phyloP scores from a whole-genome alignment of 768 basidiomycete genomes.

The Galerina sulciceps region DNA sequence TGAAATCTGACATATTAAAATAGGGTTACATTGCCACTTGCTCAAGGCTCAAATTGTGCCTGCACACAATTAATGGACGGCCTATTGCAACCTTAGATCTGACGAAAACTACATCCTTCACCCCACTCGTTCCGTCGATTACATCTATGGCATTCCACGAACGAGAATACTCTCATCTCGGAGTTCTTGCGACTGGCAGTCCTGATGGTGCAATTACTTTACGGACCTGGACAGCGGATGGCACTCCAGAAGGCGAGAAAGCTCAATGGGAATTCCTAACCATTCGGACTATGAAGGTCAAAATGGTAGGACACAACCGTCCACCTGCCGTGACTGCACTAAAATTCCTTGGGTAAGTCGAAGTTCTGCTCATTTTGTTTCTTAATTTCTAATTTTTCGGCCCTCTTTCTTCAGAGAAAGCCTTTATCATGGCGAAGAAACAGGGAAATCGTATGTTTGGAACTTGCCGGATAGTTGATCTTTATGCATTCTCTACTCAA shows the following conservation, averaged over 20 bases:
- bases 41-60: slow-evolving; percentile 67
- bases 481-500: background rate
- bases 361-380: background rate
- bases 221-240: slow-evolving; percentile 85
- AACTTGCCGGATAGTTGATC: slow-evolving; percentile 51
- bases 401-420: slow-evolving; percentile 46
- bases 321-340: slow-evolving; percentile 74
- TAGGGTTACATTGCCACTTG: slow-evolving; percentile 91
- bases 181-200: slow-evolving; percentile 81
- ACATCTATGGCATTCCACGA: slow-evolving; percentile 87
- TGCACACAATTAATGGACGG: slow-evolving; percentile 88
- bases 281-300: slow-evolving; percentile 67
- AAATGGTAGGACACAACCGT: slow-evolving; percentile 44
- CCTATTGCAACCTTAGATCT: slow-evolving; percentile 76
- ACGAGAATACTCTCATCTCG: slow-evolving; percentile 80
- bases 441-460: slow-evolving; percentile 63
- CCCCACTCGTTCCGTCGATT: slow-evolving; percentile 55
- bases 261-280: slow-evolving; percentile 79
- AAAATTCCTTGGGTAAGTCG: slow-evolving; percentile 74
- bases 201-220: slow-evolving; percentile 77
- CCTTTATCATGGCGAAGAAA: slow-evolving; percentile 68
- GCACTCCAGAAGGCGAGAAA: slow-evolving; percentile 65
- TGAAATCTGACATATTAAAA: background rate
- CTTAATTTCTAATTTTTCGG: background rate
- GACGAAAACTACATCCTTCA: slow-evolving; percentile 44